These are phyloP conservation scores for Penicillium janthinellum DNA, from an alignment of 2,329 filamentous ascomycete genomes.

Conservation along the genomic window DNA sequence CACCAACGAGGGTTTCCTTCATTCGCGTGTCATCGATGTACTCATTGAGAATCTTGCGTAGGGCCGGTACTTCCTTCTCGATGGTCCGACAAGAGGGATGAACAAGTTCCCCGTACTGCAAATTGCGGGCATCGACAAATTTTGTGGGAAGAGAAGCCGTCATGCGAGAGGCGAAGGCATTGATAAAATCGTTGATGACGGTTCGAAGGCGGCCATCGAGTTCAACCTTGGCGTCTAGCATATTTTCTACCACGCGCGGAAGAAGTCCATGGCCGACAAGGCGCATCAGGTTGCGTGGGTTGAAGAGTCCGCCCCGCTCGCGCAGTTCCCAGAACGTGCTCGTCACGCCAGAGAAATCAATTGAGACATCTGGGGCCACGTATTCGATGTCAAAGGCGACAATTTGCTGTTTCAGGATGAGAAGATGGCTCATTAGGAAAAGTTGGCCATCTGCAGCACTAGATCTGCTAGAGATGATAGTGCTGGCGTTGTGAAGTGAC, in stretches of 20 bases:
- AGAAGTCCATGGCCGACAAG: conserved; percentile 61
- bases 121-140: conserved; percentile 41
- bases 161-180: conserved; percentile 59
- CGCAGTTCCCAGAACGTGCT: conserved; percentile 69
- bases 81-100: conserved; percentile 56
- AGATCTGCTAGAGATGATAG: conserved; percentile 65
- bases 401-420: conserved; percentile 93
- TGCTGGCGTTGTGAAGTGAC: conserved; percentile 76
- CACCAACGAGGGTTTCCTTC: conserved; percentile 66
- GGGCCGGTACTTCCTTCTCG: conserved; percentile 59
- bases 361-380: conserved; percentile 64
- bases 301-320: conserved; percentile 66
- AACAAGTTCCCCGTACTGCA: conserved; percentile 45
- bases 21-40: conserved; percentile 68
- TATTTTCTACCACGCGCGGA: conserved; percentile 69
- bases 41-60: conserved; percentile 60
- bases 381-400: conserved; percentile 92
- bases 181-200: conserved; percentile 69
- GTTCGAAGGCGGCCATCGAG: conserved; percentile 63
- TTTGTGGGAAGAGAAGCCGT: conserved; percentile 50
- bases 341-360: conserved; percentile 67
- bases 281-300: conserved; percentile 63
- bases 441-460: conserved; percentile 74
- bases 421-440: conserved; percentile 91
- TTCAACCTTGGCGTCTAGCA: conserved; percentile 71